These are phyloP conservation scores for Platanus orientalis DNA, from an alignment of 164 flowering plant species.

Conservation along the genomic window DNA sequence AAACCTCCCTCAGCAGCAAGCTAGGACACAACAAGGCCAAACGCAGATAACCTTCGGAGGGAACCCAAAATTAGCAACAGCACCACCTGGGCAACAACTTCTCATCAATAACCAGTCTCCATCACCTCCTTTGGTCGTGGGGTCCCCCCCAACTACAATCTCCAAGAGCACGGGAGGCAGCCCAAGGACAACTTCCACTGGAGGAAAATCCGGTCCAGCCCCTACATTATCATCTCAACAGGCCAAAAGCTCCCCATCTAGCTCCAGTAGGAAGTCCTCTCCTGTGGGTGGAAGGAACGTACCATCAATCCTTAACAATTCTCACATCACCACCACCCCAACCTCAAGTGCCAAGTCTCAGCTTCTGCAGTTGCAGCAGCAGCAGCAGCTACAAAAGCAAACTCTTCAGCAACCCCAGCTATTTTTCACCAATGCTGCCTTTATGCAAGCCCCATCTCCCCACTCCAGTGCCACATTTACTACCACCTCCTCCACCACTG, in stretches of 20 bases:
- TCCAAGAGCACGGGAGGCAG: conserved; percentile 68
- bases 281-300: conserved; percentile 59
- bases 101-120: conserved; percentile 36
- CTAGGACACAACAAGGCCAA: conserved; percentile 47
- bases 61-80: conserved; percentile 40
- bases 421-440: conserved; percentile 43
- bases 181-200: conserved; percentile 54
- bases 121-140: conserved; percentile 49
- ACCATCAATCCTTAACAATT: conserved; percentile 63
- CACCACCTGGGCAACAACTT: conserved; percentile 40
- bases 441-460: conserved; percentile 46
- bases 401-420: conserved; percentile 51
- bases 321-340: conserved; percentile 36
- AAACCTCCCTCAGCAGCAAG: conserved; percentile 58
- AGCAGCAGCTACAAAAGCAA: conserved; percentile 26
- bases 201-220: conserved; percentile 35
- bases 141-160: conserved; percentile 65
- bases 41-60: conserved; percentile 79
- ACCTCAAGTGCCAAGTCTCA: conserved; percentile 22
- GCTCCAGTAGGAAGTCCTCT: conserved; percentile 58
- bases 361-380: conserved; percentile 15
- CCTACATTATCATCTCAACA: conserved; percentile 46
- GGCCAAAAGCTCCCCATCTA: conserved; percentile 44
- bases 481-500: conserved; percentile 22
- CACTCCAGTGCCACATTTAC: conserved; percentile 19